Percentiles rank a stretch among this genome's conserved stretches.
Evolutionary conservation across 768 basidiomycete species (phyloP).

Genomic region (Rhizopogon roseolus): DNA sequence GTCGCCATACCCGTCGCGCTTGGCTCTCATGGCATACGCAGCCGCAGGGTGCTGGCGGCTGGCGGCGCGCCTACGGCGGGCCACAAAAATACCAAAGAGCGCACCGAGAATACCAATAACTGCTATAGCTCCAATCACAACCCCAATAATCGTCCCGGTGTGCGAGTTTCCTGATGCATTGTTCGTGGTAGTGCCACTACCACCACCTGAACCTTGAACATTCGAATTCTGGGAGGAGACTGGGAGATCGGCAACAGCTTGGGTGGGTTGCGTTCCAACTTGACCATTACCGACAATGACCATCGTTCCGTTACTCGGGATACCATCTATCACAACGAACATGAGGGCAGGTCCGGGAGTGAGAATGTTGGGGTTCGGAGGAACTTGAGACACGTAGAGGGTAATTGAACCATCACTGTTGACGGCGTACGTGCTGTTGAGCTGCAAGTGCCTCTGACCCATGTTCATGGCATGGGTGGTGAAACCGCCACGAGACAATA

Average conservation of each 20-base stretch:
- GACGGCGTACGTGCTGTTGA: slow-evolving; percentile 83
- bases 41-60: slow-evolving; percentile 23
- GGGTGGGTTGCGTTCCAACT: slow-evolving; percentile 65
- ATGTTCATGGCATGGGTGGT: slow-evolving; percentile 87
- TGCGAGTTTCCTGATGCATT: slow-evolving; percentile 16
- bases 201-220: slow-evolving; percentile 30
- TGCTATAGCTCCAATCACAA: slow-evolving; percentile 25
- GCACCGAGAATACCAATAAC: slow-evolving; percentile 26
- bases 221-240: slow-evolving; percentile 37
- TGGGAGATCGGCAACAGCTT: slow-evolving; percentile 15
- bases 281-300: slow-evolving; percentile 78
- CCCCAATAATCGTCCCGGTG: slow-evolving; percentile 22
- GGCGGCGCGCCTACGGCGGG: slow-evolving; percentile 46
- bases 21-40: slow-evolving; percentile 35
- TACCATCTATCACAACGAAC: slow-evolving; percentile 79
- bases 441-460: slow-evolving; percentile 77
- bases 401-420: slow-evolving; percentile 71
- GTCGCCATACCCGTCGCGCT: slow-evolving; percentile 9
- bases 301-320: slow-evolving; percentile 75
- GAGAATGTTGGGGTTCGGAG: slow-evolving; percentile 81
- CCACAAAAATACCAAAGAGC: slow-evolving; percentile 40
- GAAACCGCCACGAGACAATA: slow-evolving; percentile 79
- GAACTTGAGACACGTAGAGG: slow-evolving; percentile 77
- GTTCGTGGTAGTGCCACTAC: slow-evolving; percentile 1
- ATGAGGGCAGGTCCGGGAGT: slow-evolving; percentile 85